Conservation (phyloP, 495 filamentous ascomycete species). For the Cercophora samala region DNA sequence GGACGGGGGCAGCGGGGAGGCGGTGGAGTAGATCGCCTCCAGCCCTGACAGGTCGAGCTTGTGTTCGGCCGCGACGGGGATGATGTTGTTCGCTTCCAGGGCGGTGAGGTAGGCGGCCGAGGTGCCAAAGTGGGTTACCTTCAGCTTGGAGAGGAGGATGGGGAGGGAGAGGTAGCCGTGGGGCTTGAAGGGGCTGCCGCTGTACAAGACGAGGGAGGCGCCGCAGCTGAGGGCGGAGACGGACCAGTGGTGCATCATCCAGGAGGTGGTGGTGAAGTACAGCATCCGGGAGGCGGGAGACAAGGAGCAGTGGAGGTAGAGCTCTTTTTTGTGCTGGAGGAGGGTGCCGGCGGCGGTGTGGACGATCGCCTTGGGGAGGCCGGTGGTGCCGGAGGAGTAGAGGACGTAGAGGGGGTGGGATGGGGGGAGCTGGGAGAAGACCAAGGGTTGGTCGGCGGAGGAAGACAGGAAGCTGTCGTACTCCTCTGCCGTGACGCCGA, state of each 20-base stretch:
- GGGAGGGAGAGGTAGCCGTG: slow-evolving; percentile 44
- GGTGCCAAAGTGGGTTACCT: slow-evolving; percentile 88
- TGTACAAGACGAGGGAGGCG: slow-evolving; percentile 78
- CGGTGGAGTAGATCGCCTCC: slow-evolving; percentile 86
- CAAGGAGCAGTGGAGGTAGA: slow-evolving; percentile 77
- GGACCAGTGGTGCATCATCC: slow-evolving; percentile 99
- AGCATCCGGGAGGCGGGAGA: slow-evolving; percentile 50
- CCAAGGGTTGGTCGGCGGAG: slow-evolving; percentile 46
- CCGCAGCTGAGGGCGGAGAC: slow-evolving; percentile 77
- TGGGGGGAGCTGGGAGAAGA: slow-evolving; percentile 71
- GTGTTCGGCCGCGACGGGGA: slow-evolving; percentile 50
- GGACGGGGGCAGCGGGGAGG: slow-evolving; percentile 84
- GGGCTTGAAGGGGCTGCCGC: slow-evolving; percentile 78
- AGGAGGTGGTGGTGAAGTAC: slow-evolving; percentile 84
- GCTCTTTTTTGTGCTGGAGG: slow-evolving; percentile 93
- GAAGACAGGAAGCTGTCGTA: slow-evolving; percentile 36
- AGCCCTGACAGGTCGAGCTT: slow-evolving; percentile 55
- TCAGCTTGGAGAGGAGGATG: slow-evolving; percentile 38
- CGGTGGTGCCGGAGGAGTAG: slow-evolving; percentile 85
- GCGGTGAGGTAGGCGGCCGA: slow-evolving; percentile 90
- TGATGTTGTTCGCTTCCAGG: slow-evolving; percentile 74
- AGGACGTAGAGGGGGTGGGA: slow-evolving; percentile 87
- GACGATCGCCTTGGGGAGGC: slow-evolving; percentile 87
- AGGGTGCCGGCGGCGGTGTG: slow-evolving; percentile 85
- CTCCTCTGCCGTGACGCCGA: slow-evolving; percentile 49